Evolutionary conservation across 805 yeast species (phyloP), one percentile per base, ranked within the genome.

Genomic region (Kockiozyma suomiensis): DNA sequence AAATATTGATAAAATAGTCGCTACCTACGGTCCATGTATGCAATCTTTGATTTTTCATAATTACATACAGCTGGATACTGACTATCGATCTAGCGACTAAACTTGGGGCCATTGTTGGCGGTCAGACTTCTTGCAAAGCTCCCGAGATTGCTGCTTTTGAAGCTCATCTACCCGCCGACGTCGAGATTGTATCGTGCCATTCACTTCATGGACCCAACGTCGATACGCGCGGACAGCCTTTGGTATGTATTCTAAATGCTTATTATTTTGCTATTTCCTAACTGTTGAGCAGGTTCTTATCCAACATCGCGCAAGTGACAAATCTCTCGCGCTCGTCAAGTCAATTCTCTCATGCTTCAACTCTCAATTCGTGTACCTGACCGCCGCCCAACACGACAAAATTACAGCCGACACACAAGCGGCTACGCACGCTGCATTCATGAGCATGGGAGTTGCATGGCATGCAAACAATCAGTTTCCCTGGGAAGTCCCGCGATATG

Each of bases 331-430:
- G 13, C 82, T 88, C 69, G 89, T 93, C 1, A 84, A 84, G 59
- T 58, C 79, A 1, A 70, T 91, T 4, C 79, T 92, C 61, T 76
- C 86, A 3, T 89, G 96, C 70, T 79, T 94, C 53, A 78, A 87
- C 32, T 90, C 97, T 12, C 87, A 87, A 64, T 78, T 82, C 37
- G 97, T 91, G 26, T 80, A 84, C 56, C 78, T 94, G 33, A 79
- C 90, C 0, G 96, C 94, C n/a, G 80, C 82, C 54, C 92, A 92
- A 71, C 99, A 94, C 72, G 99, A 94, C 73, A 83, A 82, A 68
- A 93, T 94, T 64, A 93, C 99, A 0, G 99, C 99, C 0, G 99
- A 94, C 72, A 94, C 98, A 1, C 99, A 94, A 73, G 98, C 98
- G 0, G 97, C 93, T 17, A 94, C 99, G 0, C 99, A 94, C 72